phyloP scores from a whole-genome alignment of 441 rosid species.

The Syzygium malaccense region DNA sequence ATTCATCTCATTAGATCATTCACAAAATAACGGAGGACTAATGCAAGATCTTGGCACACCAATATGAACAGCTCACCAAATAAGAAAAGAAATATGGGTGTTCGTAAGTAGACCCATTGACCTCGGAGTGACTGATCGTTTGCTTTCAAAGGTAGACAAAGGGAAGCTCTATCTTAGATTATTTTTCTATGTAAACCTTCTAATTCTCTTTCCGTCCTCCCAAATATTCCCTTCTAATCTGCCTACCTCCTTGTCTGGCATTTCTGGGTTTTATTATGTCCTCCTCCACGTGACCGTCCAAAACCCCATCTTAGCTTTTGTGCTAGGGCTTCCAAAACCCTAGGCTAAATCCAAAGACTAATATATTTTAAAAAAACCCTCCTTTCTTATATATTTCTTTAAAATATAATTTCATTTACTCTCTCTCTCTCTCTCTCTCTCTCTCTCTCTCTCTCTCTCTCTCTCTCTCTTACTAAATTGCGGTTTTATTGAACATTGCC shows the following conservation, averaged over 20 bases:
- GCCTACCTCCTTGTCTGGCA: slow-evolving; percentile 21
- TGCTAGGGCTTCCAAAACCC: slow-evolving; percentile 23
- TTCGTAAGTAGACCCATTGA: slow-evolving; percentile 16
- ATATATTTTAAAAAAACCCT: neutral
- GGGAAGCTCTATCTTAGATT: slow-evolving; percentile 30
- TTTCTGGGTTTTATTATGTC: slow-evolving; percentile 16
- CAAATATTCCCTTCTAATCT: slow-evolving; percentile 51
- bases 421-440: slow-evolving; percentile 15
- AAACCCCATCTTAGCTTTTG: neutral
- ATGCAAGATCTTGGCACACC: neutral
- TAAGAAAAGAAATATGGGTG: neutral
- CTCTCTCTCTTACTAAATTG: neutral
- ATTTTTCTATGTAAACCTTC: slow-evolving; percentile 18
- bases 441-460: neutral
- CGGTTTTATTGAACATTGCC: neutral
- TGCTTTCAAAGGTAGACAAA: slow-evolving; percentile 29
- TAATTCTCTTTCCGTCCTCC: slow-evolving; percentile 58
- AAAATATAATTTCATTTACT: slow-evolving; percentile 13
- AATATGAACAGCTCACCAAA: neutral
- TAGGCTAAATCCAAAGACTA: slow-evolving; percentile 26
- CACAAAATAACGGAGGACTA: neutral
- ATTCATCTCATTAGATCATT: neutral
- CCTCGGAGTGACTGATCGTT: slow-evolving; percentile 30
- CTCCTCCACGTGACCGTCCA: slow-evolving; percentile 26
- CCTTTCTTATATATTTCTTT: neutral